phyloP scores from a whole-genome alignment of 2,329 filamentous ascomycete species.

The Diaporthe aspalathi region DNA sequence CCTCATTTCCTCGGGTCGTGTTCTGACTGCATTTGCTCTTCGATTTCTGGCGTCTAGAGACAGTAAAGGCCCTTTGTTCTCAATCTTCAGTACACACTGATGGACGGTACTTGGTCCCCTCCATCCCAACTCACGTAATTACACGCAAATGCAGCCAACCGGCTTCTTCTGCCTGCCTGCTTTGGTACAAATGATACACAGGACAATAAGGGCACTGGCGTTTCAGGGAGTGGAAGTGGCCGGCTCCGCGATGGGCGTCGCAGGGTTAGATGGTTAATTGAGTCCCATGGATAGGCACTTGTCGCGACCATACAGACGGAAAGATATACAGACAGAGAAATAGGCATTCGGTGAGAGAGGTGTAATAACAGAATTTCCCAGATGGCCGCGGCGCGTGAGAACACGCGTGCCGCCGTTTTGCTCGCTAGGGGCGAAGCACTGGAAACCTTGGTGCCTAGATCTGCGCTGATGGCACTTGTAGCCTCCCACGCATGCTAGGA shows the following conservation, averaged over 20 bases:
- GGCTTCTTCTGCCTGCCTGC: not conserved
- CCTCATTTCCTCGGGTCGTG: too few species aligned
- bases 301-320: not conserved
- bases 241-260: not conserved
- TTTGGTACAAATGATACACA: not conserved
- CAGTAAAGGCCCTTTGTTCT: not conserved
- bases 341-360: not conserved
- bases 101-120: not conserved
- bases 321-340: not conserved
- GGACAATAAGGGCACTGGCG: conserved; percentile 6
- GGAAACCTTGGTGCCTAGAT: not conserved
- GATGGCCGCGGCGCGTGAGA: not conserved
- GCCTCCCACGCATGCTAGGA: not conserved
- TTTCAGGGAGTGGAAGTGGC: not conserved
- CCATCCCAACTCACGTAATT: not conserved
- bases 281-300: not conserved
- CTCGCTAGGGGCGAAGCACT: not conserved
- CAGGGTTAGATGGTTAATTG: not conserved
- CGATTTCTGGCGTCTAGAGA: not conserved
- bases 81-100: not conserved
- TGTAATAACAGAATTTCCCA: conserved; percentile 8
- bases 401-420: not conserved
- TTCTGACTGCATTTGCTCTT: not conserved
- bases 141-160: not conserved
- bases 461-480: not conserved